Percentiles rank a stretch among this genome's conserved stretches.
phyloP scores from a whole-genome alignment of 805 yeast species.

The Saturnispora ahearnii region DNA sequence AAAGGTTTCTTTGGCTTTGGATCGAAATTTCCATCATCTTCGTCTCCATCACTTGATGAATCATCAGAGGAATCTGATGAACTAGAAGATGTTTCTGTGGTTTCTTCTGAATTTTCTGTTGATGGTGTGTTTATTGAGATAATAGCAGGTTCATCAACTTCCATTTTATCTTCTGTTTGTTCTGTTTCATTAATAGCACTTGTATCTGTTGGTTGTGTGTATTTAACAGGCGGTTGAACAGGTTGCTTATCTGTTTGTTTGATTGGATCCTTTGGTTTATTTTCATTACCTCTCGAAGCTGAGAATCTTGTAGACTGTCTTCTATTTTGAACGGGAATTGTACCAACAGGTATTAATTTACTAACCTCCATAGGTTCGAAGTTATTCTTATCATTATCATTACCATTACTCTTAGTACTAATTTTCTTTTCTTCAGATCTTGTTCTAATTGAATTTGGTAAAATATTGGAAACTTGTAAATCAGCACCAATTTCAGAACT shows the following conservation, averaged over 20 bases:
- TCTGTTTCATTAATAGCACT: not conserved
- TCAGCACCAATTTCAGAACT: slow-evolving; percentile 15
- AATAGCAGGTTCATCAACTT: slow-evolving; percentile 4
- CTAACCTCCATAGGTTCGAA: not conserved
- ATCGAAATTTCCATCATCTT: not conserved
- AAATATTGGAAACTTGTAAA: slow-evolving; percentile 18
- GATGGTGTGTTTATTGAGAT: not conserved
- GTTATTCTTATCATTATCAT: not conserved
- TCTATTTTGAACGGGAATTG: not conserved
- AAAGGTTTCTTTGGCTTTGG: slow-evolving; percentile 26
- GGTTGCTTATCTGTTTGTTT: not conserved
- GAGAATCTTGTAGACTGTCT: not conserved
- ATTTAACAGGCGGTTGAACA: not conserved
- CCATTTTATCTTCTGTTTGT: not conserved
- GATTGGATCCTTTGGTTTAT: not conserved
- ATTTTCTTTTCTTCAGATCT: not conserved
- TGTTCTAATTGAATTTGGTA: slow-evolving; percentile 6
- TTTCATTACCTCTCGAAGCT: not conserved
- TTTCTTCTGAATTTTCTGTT: slow-evolving; percentile 4
- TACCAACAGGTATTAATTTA: not conserved
- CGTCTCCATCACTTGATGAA: slow-evolving; percentile 13
- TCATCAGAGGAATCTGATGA: slow-evolving; percentile 7
- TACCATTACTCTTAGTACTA: not conserved
- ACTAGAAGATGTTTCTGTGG: slow-evolving; percentile 5
- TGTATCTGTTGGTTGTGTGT: not conserved